These are phyloP conservation scores for Protomyces lactucae-debilis DNA, from an alignment of 1,139 yeast species.

Conservation along the genomic window DNA sequence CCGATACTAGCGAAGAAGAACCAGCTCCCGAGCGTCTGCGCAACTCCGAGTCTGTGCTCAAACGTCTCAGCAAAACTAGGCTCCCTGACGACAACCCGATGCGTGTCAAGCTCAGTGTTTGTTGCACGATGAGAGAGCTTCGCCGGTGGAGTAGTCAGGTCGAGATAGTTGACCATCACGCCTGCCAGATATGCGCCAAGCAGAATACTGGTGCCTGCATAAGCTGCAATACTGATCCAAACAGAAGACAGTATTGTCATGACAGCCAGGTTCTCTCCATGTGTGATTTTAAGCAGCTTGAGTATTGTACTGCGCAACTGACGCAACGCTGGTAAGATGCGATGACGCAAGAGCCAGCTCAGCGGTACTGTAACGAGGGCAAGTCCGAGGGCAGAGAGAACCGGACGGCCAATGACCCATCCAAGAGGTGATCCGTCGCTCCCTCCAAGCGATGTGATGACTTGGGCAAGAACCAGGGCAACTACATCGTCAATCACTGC, in stretches of 20 bases:
- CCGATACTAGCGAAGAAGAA: conserved; percentile 25
- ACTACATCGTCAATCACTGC: conserved; percentile 28
- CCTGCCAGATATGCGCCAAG: conserved; percentile 26
- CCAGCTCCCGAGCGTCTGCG: background rate
- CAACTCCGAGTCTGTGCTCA: background rate
- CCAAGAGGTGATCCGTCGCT: background rate
- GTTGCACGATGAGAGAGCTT: background rate
- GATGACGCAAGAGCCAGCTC: background rate
- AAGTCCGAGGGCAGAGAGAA: conserved; percentile 5
- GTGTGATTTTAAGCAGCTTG: background rate
- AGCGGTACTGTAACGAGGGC: background rate
- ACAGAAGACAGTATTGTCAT: conserved; percentile 11
- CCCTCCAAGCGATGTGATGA: conserved; percentile 9
- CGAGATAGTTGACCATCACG: conserved; percentile 13
- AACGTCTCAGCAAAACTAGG: background rate
- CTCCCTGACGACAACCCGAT: too few species aligned
- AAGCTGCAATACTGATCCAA: conserved; percentile 6
- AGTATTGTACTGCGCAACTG: background rate
- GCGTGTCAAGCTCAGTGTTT: background rate
- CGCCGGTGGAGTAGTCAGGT: background rate
- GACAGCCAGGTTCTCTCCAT: background rate
- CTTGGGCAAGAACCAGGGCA: conserved; percentile 18
- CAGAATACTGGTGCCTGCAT: conserved; percentile 21
- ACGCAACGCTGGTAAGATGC: background rate
- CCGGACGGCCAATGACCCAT: background rate